These are phyloP conservation scores for Alternaria panax DNA, from an alignment of 2,329 filamentous ascomycete species.

Conservation along the genomic window DNA sequence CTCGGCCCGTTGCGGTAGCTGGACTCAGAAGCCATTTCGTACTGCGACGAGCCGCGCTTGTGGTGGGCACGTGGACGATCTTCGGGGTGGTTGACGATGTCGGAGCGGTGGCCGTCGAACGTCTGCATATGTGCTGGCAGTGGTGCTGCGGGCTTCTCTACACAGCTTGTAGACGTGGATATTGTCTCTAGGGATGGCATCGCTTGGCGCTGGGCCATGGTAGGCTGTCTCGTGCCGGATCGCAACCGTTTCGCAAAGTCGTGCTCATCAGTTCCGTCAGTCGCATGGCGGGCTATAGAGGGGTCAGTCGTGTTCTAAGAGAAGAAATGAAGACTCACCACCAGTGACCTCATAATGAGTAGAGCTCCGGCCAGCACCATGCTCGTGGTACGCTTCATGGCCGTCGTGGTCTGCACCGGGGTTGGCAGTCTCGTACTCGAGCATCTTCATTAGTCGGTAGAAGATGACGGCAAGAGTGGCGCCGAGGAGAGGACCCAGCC, in stretches of 20 bases:
- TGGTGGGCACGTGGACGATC: slow-evolving; percentile 34
- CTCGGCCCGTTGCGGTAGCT: slow-evolving; percentile 39
- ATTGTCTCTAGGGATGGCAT: slow-evolving; percentile 4
- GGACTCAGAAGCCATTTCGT: slow-evolving; percentile 27
- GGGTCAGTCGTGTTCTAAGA: slow-evolving; percentile 17
- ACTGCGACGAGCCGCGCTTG: slow-evolving; percentile 25
- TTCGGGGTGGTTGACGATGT: slow-evolving; percentile 31
- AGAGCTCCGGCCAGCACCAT: neutral
- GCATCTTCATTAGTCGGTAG: slow-evolving; percentile 58
- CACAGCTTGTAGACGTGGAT: slow-evolving; percentile 5
- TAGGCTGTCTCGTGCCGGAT: slow-evolving; percentile 11
- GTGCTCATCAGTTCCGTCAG: slow-evolving; percentile 41
- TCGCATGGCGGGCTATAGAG: slow-evolving; percentile 28
- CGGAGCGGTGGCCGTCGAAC: slow-evolving; percentile 39
- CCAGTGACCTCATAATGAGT: neutral
- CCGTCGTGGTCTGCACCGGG: slow-evolving; percentile 58
- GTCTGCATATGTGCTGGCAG: slow-evolving; percentile 28
- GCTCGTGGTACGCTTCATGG: slow-evolving; percentile 43
- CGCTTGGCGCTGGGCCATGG: slow-evolving; percentile 5
- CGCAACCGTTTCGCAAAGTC: slow-evolving; percentile 26
- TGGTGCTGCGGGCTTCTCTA: slow-evolving; percentile 24
- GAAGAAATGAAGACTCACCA: neutral
- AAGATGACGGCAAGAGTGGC: slow-evolving; percentile 57
- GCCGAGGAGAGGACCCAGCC: slow-evolving; percentile 58
- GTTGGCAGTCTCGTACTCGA: slow-evolving; percentile 61